phyloP scores from a whole-genome alignment of 2,329 filamentous ascomycete species.

The Pseudocercospora macadamiae region DNA sequence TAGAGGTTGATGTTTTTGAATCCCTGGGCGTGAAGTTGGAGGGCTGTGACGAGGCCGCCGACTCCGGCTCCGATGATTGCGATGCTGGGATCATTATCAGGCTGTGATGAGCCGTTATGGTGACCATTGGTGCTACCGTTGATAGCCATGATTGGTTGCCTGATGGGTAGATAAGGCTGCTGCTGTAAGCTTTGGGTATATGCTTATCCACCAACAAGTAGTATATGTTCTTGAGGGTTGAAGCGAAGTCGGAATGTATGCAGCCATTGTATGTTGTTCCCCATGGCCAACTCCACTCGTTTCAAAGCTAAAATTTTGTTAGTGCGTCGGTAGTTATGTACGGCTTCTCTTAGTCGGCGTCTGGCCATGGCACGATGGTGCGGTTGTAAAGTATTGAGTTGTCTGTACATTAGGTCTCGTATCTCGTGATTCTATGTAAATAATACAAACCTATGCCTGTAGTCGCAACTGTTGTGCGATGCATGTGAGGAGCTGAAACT shows the following conservation, averaged over 20 bases:
- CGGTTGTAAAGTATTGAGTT: conserved; percentile 2
- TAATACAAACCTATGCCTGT: not conserved
- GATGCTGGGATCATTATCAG: conserved; percentile 30
- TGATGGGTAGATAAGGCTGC: not conserved
- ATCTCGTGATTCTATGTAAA: conserved; percentile 12
- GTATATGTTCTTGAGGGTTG: not conserved
- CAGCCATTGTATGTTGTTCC: not conserved
- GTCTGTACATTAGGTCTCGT: conserved; percentile 17
- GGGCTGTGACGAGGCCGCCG: conserved; percentile 58
- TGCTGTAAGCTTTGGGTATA: not conserved
- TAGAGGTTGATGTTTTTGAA: conserved; percentile 54
- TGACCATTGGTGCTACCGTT: not conserved
- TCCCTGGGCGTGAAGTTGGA: conserved; percentile 56
- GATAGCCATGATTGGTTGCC: not conserved
- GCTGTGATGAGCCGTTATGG: not conserved
- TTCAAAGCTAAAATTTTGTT: conserved; percentile 1
- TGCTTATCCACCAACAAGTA: not conserved
- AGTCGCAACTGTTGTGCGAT: conserved; percentile 6
- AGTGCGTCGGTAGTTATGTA: not conserved
- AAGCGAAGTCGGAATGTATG: not conserved
- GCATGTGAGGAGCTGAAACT: conserved; percentile 5
- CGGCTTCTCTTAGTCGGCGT: not conserved
- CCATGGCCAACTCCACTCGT: not conserved
- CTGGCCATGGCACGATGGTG: not conserved
- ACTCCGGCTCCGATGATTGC: conserved; percentile 55